phyloP scores from a whole-genome alignment of 140 eudicot genomes.

The Stevia rebaudiana region DNA sequence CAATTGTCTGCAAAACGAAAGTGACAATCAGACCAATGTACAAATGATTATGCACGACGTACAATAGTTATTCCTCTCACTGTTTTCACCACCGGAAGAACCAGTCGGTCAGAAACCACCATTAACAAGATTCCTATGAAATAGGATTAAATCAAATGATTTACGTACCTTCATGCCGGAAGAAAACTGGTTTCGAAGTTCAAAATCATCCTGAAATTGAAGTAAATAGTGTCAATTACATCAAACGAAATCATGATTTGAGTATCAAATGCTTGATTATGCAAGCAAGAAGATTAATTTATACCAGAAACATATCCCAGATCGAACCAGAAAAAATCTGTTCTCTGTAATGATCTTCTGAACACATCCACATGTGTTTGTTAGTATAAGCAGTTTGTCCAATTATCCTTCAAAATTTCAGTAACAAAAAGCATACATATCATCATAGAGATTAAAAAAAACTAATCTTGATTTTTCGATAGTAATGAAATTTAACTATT shows the following conservation, averaged over 20 bases:
- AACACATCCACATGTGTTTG: constrained; percentile 64
- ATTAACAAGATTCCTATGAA: neutral
- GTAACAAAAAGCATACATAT: neutral
- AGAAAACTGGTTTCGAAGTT: constrained; percentile 44
- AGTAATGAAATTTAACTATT: neutral
- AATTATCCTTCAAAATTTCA: constrained; percentile 41
- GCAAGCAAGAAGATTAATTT: neutral
- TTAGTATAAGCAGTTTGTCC: constrained; percentile 69
- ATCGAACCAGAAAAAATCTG: constrained; percentile 32
- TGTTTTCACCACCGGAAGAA: no score
- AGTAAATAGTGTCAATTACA: neutral
- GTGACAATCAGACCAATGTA: constrained; percentile 9
- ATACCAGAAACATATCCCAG: constrained; percentile 46
- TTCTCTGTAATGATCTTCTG: constrained; percentile 38
- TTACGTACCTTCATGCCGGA: constrained; percentile 90
- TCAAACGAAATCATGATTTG: neutral
- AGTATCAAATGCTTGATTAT: constrained; percentile 4
- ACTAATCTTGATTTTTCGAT: neutral
- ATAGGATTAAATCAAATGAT: neutral
- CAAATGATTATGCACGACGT: constrained; percentile 2
- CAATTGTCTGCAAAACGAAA: constrained; percentile 67
- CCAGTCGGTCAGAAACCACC: no score
- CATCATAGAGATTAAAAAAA: constrained; percentile 9
- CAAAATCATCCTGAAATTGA: constrained; percentile 50
- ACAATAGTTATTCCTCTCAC: neutral